Percentiles rank a stretch among this genome's conserved stretches.
Evolutionary conservation across 169 alveolate genomes (phyloP).

Genomic region (Cystoisospora suis): DNA sequence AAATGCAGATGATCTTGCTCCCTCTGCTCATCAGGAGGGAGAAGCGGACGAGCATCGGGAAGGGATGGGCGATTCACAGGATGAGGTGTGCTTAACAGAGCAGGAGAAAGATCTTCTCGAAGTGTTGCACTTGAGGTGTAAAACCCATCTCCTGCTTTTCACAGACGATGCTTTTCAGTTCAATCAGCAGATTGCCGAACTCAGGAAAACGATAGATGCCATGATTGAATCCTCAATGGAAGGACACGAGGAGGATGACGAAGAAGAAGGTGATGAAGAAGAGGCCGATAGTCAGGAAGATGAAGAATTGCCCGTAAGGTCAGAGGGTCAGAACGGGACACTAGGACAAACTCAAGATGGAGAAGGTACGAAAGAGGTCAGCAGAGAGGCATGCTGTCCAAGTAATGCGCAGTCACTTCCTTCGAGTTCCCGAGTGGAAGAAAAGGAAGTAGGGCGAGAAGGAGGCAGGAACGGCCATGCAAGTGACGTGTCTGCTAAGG

Average conservation of each 20-base stretch:
- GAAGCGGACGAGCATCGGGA: neutral
- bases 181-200: slow-evolving; percentile 1
- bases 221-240: neutral
- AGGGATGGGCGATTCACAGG: neutral
- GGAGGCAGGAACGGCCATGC: too few relatives aligned
- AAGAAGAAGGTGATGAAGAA: neutral
- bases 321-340: too few relatives aligned
- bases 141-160: neutral
- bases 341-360: too few relatives aligned
- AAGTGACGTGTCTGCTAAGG: too few relatives aligned
- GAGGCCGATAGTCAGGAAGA: neutral
- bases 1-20: too few relatives aligned
- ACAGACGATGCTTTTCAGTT: slow-evolving; percentile 40
- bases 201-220: slow-evolving; percentile 10
- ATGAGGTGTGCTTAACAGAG: neutral
- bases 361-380: too few relatives aligned
- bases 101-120: slow-evolving; percentile 24
- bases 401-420: too few relatives aligned
- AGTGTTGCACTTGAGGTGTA: slow-evolving; percentile 23
- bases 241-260: slow-evolving; percentile 2
- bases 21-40: neutral
- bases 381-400: too few relatives aligned
- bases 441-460: too few relatives aligned
- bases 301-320: too few relatives aligned
- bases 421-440: too few relatives aligned